Evolutionary conservation across 2,329 filamentous ascomycete genomes (phyloP).

Genomic region (Cladobotryum mycophilum): DNA sequence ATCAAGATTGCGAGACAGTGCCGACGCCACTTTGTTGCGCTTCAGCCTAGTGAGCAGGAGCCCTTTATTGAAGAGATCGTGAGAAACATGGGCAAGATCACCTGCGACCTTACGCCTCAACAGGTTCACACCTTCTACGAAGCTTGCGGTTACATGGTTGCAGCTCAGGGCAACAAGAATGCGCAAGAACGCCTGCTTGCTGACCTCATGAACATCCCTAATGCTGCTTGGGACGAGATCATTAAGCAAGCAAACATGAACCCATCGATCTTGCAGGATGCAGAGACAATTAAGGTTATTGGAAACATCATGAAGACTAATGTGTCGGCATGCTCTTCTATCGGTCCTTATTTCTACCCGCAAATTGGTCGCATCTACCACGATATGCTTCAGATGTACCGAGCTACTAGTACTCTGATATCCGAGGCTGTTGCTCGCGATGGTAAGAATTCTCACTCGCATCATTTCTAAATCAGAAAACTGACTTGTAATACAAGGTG

Average conservation of each 20-base stretch:
- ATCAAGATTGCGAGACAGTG: conserved; percentile 99
- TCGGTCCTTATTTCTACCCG: conserved; percentile 95
- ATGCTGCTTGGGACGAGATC: conserved; percentile 91
- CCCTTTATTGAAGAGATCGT: conserved; percentile 99
- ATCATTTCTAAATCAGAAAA: too few relatives aligned
- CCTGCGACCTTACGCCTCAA: conserved; percentile 87
- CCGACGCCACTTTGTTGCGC: conserved; percentile 90
- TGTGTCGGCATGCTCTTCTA: conserved; percentile 94
- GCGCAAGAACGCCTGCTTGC: conserved; percentile 86
- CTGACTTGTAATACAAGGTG: conserved; percentile 44
- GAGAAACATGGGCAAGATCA: conserved; percentile 90
- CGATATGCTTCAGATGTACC: conserved; percentile 99
- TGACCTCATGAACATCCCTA: conserved; percentile 90
- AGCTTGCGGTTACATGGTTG: conserved; percentile 98
- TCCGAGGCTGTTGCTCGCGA: conserved; percentile 85
- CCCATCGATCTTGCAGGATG: conserved; percentile 79
- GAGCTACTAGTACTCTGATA: conserved; percentile 91
- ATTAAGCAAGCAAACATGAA: conserved; percentile 82
- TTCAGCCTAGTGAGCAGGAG: conserved; percentile 89
- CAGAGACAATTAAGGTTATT: conserved; percentile 95
- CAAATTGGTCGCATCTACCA: conserved; percentile 97
- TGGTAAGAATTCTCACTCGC: conserved; percentile 44
- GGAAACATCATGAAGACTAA: conserved; percentile 99
- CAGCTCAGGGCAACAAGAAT: conserved; percentile 90
- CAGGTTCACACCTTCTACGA: conserved; percentile 99